Evolutionary conservation across 192 early-diverging fungal species (phyloP).

Genomic region (Allomyces macrogynus): DNA sequence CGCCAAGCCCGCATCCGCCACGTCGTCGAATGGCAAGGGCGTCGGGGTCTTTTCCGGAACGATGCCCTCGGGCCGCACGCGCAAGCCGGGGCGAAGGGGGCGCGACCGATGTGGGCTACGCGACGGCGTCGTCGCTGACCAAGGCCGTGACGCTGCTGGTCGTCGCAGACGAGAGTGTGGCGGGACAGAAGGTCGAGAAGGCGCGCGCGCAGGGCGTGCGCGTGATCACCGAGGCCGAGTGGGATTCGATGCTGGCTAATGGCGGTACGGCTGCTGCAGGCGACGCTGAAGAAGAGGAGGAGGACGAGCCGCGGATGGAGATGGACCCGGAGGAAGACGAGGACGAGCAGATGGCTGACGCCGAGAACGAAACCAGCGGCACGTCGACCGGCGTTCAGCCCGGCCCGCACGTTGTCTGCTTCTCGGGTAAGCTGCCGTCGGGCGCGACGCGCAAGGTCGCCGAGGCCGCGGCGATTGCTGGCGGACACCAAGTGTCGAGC

Average conservation of each 20-base stretch:
- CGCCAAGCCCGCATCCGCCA: conserved; percentile 7
- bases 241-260: neutral
- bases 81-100: neutral
- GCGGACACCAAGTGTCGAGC: too few species aligned
- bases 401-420: too few species aligned
- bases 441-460: too few species aligned
- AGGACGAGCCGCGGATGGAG: neutral
- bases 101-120: neutral
- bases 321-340: neutral
- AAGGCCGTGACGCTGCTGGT: neutral
- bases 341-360: neutral
- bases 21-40: conserved; percentile 11
- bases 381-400: neutral
- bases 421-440: too few species aligned
- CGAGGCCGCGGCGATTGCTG: too few species aligned
- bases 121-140: neutral
- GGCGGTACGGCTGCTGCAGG: conserved; percentile 10
- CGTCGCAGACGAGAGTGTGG: neutral
- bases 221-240: neutral
- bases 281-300: conserved; percentile 9
- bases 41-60: neutral
- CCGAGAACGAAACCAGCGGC: too few species aligned
- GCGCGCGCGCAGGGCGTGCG: conserved; percentile 6
- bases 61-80: neutral
- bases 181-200: conserved; percentile 5